Base-by-base conservation (phyloP, 75 land plant genomes). In the Adiantum capillusveneris region DNA sequence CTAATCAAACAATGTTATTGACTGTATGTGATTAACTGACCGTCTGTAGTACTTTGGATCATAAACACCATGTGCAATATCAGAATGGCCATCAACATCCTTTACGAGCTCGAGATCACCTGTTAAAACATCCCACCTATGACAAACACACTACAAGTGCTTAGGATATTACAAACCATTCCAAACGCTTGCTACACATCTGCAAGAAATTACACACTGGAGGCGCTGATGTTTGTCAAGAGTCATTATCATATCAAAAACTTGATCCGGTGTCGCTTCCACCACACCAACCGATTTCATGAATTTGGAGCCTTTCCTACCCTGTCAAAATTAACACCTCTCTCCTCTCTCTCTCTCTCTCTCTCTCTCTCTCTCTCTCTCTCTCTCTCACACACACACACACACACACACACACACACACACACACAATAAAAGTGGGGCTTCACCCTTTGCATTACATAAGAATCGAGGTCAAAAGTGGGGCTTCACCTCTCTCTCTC, bases 71-170 rank as follows among this genome's bases (percentile, higher is more conserved):
- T 92, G 89, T 6, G 84, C 84, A 78, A 92, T 79, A 71, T 92
- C 97, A 62, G 70, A 71, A 43, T 92, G 94, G 14, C 97, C 97
- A 80, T 88, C 74, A 19, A 80, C 39, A 36, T 79, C 77, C 30
- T 88, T 89, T 28, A 92, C 53, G 20, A 78, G 67, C 71, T 88
- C 86, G 57, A 92, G 57, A 55, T 88, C 83, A 64, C 82, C 79
- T 28, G 86, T 88, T 65, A 92, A 64, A 44, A 68, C 76, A 65
- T 92, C 97, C 97, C 93, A 92, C 75, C 97, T 92, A 84, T 27
- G 6, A 53, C 28, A 53, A 1, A 43, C 25, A 27, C 27, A 24
- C 17, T 25, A 28, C 29, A 24, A n/a, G n/a, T n/a, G n/a, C n/a
- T n/a, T n/a, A n/a, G n/a, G n/a, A n/a, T n/a, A n/a, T n/a, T n/a